Conservation (phyloP, 2,329 filamentous ascomycete species). For the Tolypocladium tropicale region DNA sequence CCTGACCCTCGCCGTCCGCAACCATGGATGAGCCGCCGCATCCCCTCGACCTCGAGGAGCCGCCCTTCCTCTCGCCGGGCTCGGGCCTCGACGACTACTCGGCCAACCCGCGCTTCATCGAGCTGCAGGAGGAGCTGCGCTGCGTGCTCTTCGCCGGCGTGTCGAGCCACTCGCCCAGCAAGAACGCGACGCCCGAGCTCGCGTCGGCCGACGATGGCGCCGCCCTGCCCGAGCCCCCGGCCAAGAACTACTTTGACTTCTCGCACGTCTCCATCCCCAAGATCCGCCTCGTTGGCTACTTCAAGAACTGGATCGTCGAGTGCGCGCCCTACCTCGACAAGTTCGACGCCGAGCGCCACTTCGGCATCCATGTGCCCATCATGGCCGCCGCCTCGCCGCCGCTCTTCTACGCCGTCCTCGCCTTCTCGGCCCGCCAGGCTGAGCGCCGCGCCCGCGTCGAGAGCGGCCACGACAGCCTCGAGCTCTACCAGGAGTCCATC, state of each 20-base stretch:
- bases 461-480: background rate
- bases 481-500: background rate
- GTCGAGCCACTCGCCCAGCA: background rate
- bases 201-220: background rate
- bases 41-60: background rate
- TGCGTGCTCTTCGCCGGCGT: background rate
- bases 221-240: background rate
- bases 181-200: background rate
- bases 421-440: background rate
- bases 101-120: background rate
- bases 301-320: background rate
- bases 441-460: background rate
- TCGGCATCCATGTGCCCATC: background rate
- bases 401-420: background rate
- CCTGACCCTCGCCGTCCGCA: too few species aligned
- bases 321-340: background rate
- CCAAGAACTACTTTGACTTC: background rate
- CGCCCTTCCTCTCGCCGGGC: background rate
- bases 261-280: background rate
- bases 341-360: background rate
- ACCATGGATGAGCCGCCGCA: constrained; percentile 10
- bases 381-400: background rate
- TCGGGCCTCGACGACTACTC: background rate
- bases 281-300: background rate
- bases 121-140: background rate